Conservation (phyloP, 805 yeast species). For the Candida rishiriensis region DNA sequence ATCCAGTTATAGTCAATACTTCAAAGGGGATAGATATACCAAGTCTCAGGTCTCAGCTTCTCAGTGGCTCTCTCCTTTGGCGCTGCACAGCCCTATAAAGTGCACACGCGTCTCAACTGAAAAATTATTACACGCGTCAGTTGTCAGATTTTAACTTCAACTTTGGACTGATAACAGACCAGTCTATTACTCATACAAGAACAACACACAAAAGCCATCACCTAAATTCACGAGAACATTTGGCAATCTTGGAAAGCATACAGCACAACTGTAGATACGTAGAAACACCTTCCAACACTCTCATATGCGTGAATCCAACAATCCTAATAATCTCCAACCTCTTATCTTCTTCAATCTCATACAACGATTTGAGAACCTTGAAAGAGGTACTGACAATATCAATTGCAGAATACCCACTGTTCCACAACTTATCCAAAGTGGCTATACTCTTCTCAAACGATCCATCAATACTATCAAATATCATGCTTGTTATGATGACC, state of each 20-base stretch:
- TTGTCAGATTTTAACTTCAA: no score
- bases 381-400: constrained; percentile 91
- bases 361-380: constrained; percentile 76
- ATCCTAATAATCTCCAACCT: constrained; percentile 76
- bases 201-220: background rate
- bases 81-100: no score
- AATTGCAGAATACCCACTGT: constrained; percentile 86
- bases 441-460: constrained; percentile 61
- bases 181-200: no score
- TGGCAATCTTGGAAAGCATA: constrained; percentile 58
- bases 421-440: constrained; percentile 69
- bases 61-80: no score
- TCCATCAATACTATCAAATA: constrained; percentile 32
- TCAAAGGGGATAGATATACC: no score
- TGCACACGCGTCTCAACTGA: no score
- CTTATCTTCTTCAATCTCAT: constrained; percentile 59
- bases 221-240: constrained; percentile 7
- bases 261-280: constrained; percentile 85
- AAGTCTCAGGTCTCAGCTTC: no score
- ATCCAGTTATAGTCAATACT: no score
- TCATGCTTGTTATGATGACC: constrained; percentile 67
- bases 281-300: constrained; percentile 89
- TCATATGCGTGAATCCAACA: constrained; percentile 88
- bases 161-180: no score
- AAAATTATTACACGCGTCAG: no score